Conservation (phyloP, 805 yeast species). For the Saturnispora hagleri region DNA sequence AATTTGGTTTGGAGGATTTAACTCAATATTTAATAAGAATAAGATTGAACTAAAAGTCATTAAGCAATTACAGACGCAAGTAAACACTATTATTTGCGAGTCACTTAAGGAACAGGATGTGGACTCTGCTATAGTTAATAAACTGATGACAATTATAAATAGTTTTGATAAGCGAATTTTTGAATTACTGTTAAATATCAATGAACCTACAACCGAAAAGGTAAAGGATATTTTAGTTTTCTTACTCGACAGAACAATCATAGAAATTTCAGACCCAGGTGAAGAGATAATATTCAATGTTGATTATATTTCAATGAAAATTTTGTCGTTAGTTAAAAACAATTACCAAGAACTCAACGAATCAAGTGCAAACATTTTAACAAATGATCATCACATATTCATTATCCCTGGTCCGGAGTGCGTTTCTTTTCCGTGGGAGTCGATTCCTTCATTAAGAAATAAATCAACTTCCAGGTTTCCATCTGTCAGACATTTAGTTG, state of each 20-base stretch:
- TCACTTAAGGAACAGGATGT: not conserved
- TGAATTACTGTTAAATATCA: constrained; percentile 10
- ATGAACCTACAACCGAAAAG: constrained; percentile 1
- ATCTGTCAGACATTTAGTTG: constrained; percentile 39
- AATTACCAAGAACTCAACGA: not conserved
- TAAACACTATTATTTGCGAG: not conserved
- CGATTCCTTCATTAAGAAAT: constrained; percentile 44
- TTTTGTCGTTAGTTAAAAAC: not conserved
- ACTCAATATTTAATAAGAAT: constrained; percentile 42
- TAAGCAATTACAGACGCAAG: not conserved
- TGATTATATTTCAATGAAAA: not conserved
- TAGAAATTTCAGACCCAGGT: constrained; percentile 31
- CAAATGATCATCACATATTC: constrained; percentile 44
- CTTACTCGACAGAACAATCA: constrained; percentile 49
- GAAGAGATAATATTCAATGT: constrained; percentile 14
- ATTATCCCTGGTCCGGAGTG: constrained; percentile 61
- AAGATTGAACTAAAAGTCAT: constrained; percentile 21
- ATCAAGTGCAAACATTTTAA: not conserved
- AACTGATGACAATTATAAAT: not conserved
- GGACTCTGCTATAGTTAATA: not conserved
- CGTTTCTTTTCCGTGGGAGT: constrained; percentile 85
- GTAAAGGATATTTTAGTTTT: constrained; percentile 59
- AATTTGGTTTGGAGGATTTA: constrained; percentile 73
- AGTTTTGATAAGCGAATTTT: constrained; percentile 6
- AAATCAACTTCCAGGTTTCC: constrained; percentile 71